Conservation (phyloP, 805 yeast species). For the Osmozyma mogii region DNA sequence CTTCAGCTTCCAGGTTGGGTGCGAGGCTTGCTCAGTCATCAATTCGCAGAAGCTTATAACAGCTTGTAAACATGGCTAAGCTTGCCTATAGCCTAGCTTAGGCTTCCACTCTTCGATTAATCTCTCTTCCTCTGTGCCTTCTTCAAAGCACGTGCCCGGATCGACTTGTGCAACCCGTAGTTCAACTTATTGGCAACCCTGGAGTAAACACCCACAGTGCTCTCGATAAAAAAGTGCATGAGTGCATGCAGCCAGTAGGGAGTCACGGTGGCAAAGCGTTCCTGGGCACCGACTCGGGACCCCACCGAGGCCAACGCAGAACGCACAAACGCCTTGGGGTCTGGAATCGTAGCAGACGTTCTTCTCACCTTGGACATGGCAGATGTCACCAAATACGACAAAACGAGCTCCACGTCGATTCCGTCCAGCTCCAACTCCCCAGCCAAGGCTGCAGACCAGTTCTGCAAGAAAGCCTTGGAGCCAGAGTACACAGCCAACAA, state of each 20-base stretch:
- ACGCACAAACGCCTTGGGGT: slow-evolving; percentile 71
- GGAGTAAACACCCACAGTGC: slow-evolving; percentile 77
- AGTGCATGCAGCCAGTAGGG: slow-evolving; percentile 94
- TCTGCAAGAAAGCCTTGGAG: slow-evolving; percentile 89
- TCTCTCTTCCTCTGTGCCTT: no score
- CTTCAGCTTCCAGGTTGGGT: no score
- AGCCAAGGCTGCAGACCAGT: slow-evolving; percentile 85
- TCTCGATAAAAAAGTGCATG: slow-evolving; percentile 75
- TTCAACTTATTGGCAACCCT: slow-evolving; percentile 62
- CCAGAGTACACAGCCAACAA: slow-evolving; percentile 91
- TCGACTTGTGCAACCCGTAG: slow-evolving; percentile 66
- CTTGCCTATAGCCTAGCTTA: no score
- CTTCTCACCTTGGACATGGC: slow-evolving; percentile 92
- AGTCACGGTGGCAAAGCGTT: slow-evolving; percentile 74
- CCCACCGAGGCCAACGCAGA: slow-evolving; percentile 66
- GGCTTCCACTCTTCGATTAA: no score
- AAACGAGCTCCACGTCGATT: slow-evolving; percentile 78
- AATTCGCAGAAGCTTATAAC: no score
- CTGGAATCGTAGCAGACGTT: slow-evolving; percentile 69
- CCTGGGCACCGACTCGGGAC: slow-evolving; percentile 88
- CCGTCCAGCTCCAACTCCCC: slow-evolving; percentile 66
- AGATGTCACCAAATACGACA: slow-evolving; percentile 87
- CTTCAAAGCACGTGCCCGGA: slow-evolving; percentile 75
- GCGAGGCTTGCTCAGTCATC: no score
- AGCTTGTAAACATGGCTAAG: no score